Percentiles rank a stretch among this genome's conserved stretches.
phyloP scores from a whole-genome alignment of 331 rosid genomes.

The Cydonia oblonga region DNA sequence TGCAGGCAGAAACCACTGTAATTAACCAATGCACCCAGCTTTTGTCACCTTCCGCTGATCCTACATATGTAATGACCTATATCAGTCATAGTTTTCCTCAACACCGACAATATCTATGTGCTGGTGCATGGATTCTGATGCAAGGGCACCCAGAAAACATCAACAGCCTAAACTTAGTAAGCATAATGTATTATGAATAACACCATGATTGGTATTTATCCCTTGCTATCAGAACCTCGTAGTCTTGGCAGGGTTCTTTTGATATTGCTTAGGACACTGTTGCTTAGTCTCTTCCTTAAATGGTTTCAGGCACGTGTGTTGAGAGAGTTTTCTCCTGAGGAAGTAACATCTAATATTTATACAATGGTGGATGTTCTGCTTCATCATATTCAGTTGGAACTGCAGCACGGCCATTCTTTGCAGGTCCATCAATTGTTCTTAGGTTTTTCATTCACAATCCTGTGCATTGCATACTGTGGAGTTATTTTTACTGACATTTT shows the following conservation, averaged over 20 bases:
- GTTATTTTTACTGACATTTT: constrained; percentile 6
- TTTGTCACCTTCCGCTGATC: constrained; percentile 85
- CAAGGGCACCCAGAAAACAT: constrained; percentile 84
- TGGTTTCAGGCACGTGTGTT: constrained; percentile 70
- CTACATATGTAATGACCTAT: constrained; percentile 74
- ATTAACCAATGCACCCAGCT: constrained; percentile 85
- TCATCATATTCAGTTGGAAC: constrained; percentile 87
- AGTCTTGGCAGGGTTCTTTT: neutral
- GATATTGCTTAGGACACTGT: neutral
- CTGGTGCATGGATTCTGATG: constrained; percentile 96
- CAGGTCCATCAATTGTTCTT: constrained; percentile 42
- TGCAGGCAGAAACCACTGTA: constrained; percentile 88
- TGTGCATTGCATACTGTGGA: neutral
- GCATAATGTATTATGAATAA: constrained; percentile 9
- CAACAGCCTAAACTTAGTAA: constrained; percentile 72
- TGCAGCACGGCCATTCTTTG: constrained; percentile 68
- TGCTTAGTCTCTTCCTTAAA: neutral
- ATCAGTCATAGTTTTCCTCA: constrained; percentile 60
- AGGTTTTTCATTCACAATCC: constrained; percentile 7
- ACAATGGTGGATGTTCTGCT: constrained; percentile 97
- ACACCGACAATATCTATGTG: constrained; percentile 82
- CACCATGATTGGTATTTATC: neutral
- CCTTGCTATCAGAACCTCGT: neutral
- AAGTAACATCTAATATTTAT: constrained; percentile 81
- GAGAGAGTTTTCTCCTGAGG: constrained; percentile 90